These are phyloP conservation scores for Colletotrichum sojae DNA, from an alignment of 2,329 filamentous ascomycete species.

Conservation along the genomic window DNA sequence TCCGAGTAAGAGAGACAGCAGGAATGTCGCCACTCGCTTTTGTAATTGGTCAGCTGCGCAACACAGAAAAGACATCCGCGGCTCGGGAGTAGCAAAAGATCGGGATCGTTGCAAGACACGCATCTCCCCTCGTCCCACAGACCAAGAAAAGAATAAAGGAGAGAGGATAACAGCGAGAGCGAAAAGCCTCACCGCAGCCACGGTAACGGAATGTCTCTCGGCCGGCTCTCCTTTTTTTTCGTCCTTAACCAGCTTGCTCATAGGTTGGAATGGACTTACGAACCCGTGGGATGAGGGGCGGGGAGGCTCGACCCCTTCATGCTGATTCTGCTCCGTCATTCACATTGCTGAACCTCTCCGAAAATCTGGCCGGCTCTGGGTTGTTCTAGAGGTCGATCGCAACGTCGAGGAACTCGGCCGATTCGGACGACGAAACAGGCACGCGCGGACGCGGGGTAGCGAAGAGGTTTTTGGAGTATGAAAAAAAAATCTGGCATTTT, in stretches of 20 bases:
- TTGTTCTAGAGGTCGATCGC: neutral
- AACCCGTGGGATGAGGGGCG: conserved; percentile 1
- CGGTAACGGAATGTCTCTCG: conserved; percentile 20
- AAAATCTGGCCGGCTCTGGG: neutral
- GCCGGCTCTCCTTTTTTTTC: neutral
- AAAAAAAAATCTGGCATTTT: conserved; percentile 5
- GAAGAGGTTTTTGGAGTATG: neutral
- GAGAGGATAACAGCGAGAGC: neutral
- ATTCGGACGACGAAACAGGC: neutral
- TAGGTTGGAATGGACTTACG: conserved; percentile 3
- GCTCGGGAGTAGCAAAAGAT: neutral
- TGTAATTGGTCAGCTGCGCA: neutral
- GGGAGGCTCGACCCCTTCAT: conserved; percentile 8
- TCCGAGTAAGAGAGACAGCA: neutral
- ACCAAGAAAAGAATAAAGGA: neutral
- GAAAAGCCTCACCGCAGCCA: conserved; percentile 6
- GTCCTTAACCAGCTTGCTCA: too few species aligned
- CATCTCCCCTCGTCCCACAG: neutral
- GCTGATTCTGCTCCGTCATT: neutral
- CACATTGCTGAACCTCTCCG: neutral
- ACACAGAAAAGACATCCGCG: neutral
- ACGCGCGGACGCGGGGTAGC: neutral
- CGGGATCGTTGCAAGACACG: conserved; percentile 22
- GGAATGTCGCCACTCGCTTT: neutral
- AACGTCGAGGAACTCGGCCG: conserved; percentile 8